Evolutionary conservation across 331 rosid species (phyloP).

Genomic region (Phaseolus coccineus): DNA sequence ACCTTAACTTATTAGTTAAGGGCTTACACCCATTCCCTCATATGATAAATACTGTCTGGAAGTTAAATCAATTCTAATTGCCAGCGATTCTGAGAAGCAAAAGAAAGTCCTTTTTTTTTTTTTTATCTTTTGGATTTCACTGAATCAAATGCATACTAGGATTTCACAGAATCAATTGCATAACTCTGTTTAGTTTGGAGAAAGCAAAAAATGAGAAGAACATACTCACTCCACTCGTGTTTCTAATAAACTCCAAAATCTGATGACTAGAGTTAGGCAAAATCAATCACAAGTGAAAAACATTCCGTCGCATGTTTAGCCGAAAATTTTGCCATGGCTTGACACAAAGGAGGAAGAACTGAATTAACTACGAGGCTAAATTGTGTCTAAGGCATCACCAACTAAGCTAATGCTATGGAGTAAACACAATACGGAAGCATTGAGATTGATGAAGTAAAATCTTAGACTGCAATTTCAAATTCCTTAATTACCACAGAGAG

Average conservation of each 20-base stretch:
- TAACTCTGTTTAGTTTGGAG: not conserved
- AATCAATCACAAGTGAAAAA: not conserved
- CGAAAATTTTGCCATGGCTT: not conserved
- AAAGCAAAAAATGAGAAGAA: not conserved
- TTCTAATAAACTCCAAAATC: too few relatives aligned
- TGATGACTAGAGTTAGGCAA: too few relatives aligned
- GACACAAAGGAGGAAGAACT: not conserved
- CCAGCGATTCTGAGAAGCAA: not conserved
- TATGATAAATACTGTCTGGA: not conserved
- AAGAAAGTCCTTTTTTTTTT: not conserved
- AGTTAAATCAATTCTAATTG: not conserved
- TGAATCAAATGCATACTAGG: not conserved
- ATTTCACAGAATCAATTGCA: not conserved
- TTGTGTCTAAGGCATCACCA: too few relatives aligned
- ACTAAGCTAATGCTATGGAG: too few relatives aligned
- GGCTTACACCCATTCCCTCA: not conserved
- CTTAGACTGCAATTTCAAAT: not conserved
- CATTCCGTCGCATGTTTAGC: not conserved
- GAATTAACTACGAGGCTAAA: not conserved
- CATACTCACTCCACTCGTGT: not conserved
- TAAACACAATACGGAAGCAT: not conserved
- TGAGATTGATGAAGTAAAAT: not conserved
- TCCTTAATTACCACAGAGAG: not conserved
- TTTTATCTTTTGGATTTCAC: not conserved
- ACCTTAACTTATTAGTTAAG: too few relatives aligned